A percentile compares a stretch with the other conserved stretches of the same genome.
Evolutionary conservation across 1,284 basidiomycete genomes (phyloP).

Genomic region (Trichosporon coremiiforme): DNA sequence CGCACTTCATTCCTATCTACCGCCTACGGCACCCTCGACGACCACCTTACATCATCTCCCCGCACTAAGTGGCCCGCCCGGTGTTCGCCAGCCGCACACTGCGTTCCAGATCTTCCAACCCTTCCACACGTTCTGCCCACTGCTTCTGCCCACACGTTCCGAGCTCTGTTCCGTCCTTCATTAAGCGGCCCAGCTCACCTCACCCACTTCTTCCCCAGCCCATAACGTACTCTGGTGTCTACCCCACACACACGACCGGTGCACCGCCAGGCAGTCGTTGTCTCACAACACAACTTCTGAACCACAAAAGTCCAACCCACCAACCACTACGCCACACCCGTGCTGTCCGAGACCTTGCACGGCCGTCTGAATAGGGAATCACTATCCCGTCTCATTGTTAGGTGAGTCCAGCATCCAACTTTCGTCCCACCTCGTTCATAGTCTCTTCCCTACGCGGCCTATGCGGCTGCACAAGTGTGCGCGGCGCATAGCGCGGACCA

Average conservation of each 20-base stretch:
- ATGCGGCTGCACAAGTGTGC: no score
- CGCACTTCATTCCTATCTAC: not conserved
- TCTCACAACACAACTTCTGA: not conserved
- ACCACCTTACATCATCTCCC: constrained; percentile 7
- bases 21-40: not conserved
- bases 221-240: not conserved
- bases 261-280: not conserved
- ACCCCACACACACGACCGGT: constrained; percentile 1
- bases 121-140: not conserved
- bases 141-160: not conserved
- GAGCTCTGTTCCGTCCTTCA: not conserved
- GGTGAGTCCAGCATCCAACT: no score
- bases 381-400: no score
- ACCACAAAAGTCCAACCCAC: not conserved
- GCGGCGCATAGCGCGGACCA: no score
- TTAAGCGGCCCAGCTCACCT: not conserved
- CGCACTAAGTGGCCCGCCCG: constrained; percentile 4
- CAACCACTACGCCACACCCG: no score
- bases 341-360: not conserved
- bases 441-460: no score
- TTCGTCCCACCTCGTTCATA: no score
- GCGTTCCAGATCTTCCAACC: not conserved
- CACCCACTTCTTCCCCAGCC: not conserved
- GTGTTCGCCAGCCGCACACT: not conserved
- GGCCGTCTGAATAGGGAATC: no score